Base-by-base conservation (phyloP, 2,329 filamentous ascomycete genomes). In the Colletotrichum sp. region DNA sequence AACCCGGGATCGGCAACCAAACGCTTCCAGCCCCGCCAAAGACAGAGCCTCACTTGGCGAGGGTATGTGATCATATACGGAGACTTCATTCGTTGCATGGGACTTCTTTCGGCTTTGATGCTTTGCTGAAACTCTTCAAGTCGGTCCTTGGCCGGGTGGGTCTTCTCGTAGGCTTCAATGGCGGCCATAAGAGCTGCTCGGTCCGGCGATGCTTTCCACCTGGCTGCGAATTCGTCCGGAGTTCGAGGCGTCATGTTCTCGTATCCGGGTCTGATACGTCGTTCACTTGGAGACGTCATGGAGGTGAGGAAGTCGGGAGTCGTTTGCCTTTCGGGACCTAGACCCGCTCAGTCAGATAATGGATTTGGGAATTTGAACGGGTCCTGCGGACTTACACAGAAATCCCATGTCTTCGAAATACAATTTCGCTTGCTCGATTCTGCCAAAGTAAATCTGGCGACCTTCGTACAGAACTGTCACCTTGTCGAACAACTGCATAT, bases 221-320 rank as follows among this genome's bases (percentile, higher is more conserved):
- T 63, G 3, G 67, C 69, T 9, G 76, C 72, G 2, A 93, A 87
- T 63, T 92, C 92, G 77, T 89, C 88, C 0, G 92, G 84, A 1
- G 91, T 92, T 80, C 91, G 92, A 0, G 92, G 92, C 9, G 59
- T 64, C 10, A 52, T 18, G 13, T 86, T 84, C 79, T 94, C 90
- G 69, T 86, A 88, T 7, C 91, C 91, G 7, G 86, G 83, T 36
- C 90, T 88, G 79, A 93, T 92, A n/a, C 89, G 86, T 55, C 93
- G 88, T 79, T 94, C 93, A 5, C 87, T 88, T 1, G 91, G 90
- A 80, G 94, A 93, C 1, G 93, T 94, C 59, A 93, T 88, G 1
- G 90, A 92, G 9, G 93, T 95, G 32, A 95, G 83, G 83, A 95
- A 95, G 81, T 95, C 94, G 2, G 93, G 90, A 0, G 93, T 94